phyloP scores from a whole-genome alignment of 805 yeast species.

The Candida nemodendra region DNA sequence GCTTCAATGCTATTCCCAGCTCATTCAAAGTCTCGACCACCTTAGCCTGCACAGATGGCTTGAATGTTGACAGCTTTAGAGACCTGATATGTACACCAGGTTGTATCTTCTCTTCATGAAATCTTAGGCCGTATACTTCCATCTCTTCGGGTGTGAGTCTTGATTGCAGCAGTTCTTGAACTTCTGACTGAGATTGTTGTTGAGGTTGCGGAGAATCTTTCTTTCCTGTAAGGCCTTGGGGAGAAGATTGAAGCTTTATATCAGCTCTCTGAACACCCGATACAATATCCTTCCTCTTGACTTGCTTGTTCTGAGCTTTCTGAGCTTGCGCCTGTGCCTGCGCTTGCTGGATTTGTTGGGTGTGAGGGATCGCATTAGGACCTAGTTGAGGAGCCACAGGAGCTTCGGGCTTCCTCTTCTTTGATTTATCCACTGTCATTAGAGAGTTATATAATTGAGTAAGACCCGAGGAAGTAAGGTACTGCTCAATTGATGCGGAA shows the following conservation, averaged over 20 bases:
- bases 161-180: slow-evolving; percentile 42
- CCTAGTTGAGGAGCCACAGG: slow-evolving; percentile 61
- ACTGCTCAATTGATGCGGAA: slow-evolving; percentile 72
- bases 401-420: slow-evolving; percentile 49
- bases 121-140: slow-evolving; percentile 77
- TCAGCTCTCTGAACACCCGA: slow-evolving; percentile 2
- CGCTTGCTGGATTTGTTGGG: slow-evolving; percentile 29
- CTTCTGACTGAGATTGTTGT: slow-evolving; percentile 24
- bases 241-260: slow-evolving; percentile 2
- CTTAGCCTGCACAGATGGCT: slow-evolving; percentile 70
- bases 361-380: slow-evolving; percentile 52
- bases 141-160: slow-evolving; percentile 74
- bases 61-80: slow-evolving; percentile 69
- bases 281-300: slow-evolving; percentile 1
- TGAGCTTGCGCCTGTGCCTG: slow-evolving; percentile 9
- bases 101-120: slow-evolving; percentile 68
- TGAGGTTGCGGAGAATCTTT: slow-evolving; percentile 31
- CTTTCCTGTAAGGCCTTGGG: slow-evolving; percentile 6
- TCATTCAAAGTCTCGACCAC: slow-evolving; percentile 67
- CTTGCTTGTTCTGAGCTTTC: slow-evolving; percentile 12
- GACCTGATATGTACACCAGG: slow-evolving; percentile 88
- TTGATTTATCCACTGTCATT: slow-evolving; percentile 64
- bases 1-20: slow-evolving; percentile 74
- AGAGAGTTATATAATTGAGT: slow-evolving; percentile 81
- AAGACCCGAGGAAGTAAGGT: slow-evolving; percentile 82